A percentile compares a stretch with the other conserved stretches of the same genome.
These are phyloP conservation scores for Phytophthora uliginosa DNA, from an alignment of 352 stramenopile genomes.

Conservation along the genomic window DNA sequence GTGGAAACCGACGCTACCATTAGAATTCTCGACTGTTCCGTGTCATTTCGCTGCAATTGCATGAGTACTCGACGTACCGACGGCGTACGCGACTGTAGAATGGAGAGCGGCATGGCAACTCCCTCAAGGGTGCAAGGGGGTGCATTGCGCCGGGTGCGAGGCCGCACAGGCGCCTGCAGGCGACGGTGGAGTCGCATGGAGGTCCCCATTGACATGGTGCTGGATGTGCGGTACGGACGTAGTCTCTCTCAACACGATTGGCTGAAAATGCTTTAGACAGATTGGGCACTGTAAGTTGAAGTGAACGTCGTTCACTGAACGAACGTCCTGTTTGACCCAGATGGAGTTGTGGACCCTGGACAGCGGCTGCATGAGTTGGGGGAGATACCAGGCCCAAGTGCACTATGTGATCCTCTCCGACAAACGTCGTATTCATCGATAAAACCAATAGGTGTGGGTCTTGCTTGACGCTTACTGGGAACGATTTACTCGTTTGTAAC, in stretches of 20 bases:
- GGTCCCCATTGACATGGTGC: slow-evolving; percentile 9
- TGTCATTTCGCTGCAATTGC: slow-evolving; percentile 5
- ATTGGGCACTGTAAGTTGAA: not conserved
- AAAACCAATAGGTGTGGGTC: too few relatives aligned
- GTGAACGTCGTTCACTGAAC: too few relatives aligned
- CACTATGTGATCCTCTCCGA: too few relatives aligned
- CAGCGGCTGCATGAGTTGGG: too few relatives aligned
- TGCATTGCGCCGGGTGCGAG: slow-evolving; percentile 3
- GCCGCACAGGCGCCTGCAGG: slow-evolving; percentile 24
- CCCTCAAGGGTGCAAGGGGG: slow-evolving; percentile 2
- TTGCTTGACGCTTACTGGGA: too few relatives aligned
- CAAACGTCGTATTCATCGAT: too few relatives aligned
- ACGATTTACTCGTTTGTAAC: too few relatives aligned
- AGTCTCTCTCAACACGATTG: not conserved
- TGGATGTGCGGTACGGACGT: not conserved
- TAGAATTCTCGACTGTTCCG: slow-evolving; percentile 12
- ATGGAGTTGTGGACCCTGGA: too few relatives aligned
- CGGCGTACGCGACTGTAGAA: not conserved
- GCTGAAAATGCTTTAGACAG: not conserved
- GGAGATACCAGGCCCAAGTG: too few relatives aligned
- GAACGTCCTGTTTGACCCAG: too few relatives aligned
- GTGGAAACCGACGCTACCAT: not conserved
- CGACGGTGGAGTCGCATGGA: slow-evolving; percentile 23
- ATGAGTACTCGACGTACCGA: slow-evolving; percentile 21
- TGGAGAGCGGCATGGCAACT: not conserved